Conservation (phyloP, 331 rosid genomes). For the Saraca asoca region DNA sequence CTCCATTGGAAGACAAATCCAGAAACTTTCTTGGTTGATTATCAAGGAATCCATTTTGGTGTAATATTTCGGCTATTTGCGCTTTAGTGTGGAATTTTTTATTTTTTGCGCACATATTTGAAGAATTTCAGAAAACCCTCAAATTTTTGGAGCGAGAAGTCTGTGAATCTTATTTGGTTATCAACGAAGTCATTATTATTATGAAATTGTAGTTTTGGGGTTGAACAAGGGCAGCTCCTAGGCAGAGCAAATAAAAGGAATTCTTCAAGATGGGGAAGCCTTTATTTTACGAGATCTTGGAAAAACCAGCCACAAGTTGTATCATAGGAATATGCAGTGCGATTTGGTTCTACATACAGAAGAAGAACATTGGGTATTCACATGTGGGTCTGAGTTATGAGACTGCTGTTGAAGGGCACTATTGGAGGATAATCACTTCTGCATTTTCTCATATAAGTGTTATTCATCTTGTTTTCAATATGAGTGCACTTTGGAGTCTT, state of each 20-base stretch:
- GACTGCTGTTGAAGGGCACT: constrained; percentile 81
- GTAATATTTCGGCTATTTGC: neutral
- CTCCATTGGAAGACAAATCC: constrained; percentile 15
- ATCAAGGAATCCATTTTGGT: neutral
- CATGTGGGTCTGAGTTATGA: constrained; percentile 96
- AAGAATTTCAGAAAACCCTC: constrained; percentile 35
- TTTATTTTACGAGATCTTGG: constrained; percentile 84
- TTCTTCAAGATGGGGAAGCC: constrained; percentile 78
- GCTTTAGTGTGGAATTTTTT: neutral
- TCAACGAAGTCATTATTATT: constrained; percentile 5
- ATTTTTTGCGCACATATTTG: constrained; percentile 18
- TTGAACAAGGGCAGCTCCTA: constrained; percentile 20
- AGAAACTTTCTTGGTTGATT: constrained; percentile 22
- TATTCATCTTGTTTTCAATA: constrained; percentile 90
- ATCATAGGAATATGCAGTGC: constrained; percentile 85
- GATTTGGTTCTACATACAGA: constrained; percentile 91
- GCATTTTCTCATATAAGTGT: constrained; percentile 90
- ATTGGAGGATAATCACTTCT: constrained; percentile 93
- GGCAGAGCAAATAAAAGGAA: constrained; percentile 20
- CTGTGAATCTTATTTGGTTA: constrained; percentile 34
- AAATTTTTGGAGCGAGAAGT: constrained; percentile 26
- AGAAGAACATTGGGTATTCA: constrained; percentile 86
- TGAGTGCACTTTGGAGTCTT: constrained; percentile 99
- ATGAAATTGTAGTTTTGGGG: constrained; percentile 26
- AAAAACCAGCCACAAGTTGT: constrained; percentile 86